Evolutionary conservation across 352 stramenopile species (phyloP).

Genomic region (Phytophthora citricola): DNA sequence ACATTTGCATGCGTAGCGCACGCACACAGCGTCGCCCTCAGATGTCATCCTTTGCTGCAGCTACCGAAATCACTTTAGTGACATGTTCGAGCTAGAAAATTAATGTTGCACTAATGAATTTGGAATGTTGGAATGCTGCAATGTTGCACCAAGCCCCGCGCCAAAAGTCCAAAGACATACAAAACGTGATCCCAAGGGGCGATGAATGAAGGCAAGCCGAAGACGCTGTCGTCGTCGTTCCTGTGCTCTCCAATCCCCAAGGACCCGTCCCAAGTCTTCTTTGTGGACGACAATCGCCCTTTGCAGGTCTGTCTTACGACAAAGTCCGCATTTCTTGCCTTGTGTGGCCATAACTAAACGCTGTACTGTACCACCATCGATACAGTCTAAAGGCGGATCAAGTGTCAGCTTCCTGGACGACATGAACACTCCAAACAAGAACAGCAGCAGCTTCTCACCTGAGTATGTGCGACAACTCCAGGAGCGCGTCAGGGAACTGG

Average conservation of each 20-base stretch:
- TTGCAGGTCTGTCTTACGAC: slow-evolving; percentile 9
- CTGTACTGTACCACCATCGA: not conserved
- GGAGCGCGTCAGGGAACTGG: slow-evolving; percentile 37
- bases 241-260: slow-evolving; percentile 74
- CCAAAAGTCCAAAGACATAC: slow-evolving; percentile 6
- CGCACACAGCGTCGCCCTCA: slow-evolving; percentile 23
- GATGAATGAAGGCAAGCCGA: slow-evolving; percentile 42
- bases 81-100: slow-evolving; percentile 8
- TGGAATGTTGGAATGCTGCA: slow-evolving; percentile 8
- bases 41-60: slow-evolving; percentile 1
- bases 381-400: slow-evolving; percentile 24
- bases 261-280: slow-evolving; percentile 67
- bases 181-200: slow-evolving; percentile 8
- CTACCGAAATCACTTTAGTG: slow-evolving; percentile 4
- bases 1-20: slow-evolving; percentile 82
- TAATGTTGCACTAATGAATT: slow-evolving; percentile 9
- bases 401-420: slow-evolving; percentile 50
- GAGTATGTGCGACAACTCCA: slow-evolving; percentile 42
- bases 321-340: not conserved
- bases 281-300: slow-evolving; percentile 47
- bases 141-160: slow-evolving; percentile 3
- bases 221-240: slow-evolving; percentile 53
- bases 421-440: slow-evolving; percentile 38
- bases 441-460: slow-evolving; percentile 2
- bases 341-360: not conserved